phyloP scores from a whole-genome alignment of 2,329 filamentous ascomycete species.

The Graphilbum ipis-grandicollis region DNA sequence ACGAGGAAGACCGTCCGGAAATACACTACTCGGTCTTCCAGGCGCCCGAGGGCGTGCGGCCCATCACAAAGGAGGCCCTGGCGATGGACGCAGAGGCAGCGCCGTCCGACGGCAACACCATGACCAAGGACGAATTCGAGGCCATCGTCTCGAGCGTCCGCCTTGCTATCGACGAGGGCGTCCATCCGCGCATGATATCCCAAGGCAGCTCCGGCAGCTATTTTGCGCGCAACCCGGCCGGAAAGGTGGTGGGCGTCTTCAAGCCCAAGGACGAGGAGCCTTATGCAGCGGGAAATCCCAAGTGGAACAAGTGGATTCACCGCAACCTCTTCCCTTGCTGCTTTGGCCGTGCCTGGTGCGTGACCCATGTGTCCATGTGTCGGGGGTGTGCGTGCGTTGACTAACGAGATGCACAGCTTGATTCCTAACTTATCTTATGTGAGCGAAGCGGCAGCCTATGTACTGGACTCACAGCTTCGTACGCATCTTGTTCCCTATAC shows the following conservation, averaged over 20 bases:
- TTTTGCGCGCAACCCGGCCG: conserved; percentile 80
- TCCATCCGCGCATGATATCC: conserved; percentile 89
- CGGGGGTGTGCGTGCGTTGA: not conserved
- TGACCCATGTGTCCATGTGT: too few relatives aligned
- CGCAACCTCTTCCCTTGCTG: conserved; percentile 94
- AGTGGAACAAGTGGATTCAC: conserved; percentile 99
- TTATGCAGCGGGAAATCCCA: conserved; percentile 90
- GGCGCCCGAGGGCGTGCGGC: conserved; percentile 70
- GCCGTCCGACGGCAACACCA: conserved; percentile 13
- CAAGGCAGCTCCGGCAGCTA: conserved; percentile 97
- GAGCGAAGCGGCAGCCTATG: conserved; percentile 91
- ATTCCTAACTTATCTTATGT: conserved; percentile 97
- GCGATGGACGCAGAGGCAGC: conserved; percentile 52
- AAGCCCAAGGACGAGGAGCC: conserved; percentile 99
- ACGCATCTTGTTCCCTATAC: conserved; percentile 94
- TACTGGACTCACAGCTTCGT: conserved; percentile 74
- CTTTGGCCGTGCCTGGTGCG: conserved; percentile 78
- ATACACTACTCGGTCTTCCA: conserved; percentile 98
- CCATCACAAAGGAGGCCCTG: conserved; percentile 58
- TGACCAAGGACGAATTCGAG: conserved; percentile 72
- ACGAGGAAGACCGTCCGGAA: conserved; percentile 75
- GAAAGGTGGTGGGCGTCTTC: conserved; percentile 93
- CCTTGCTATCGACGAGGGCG: conserved; percentile 71
- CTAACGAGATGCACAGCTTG: conserved; percentile 29
- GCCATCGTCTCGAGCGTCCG: conserved; percentile 79